Evolutionary conservation across 208 protist genomes (phyloP).

Genomic region (Wallacemonas rigidus): DNA sequence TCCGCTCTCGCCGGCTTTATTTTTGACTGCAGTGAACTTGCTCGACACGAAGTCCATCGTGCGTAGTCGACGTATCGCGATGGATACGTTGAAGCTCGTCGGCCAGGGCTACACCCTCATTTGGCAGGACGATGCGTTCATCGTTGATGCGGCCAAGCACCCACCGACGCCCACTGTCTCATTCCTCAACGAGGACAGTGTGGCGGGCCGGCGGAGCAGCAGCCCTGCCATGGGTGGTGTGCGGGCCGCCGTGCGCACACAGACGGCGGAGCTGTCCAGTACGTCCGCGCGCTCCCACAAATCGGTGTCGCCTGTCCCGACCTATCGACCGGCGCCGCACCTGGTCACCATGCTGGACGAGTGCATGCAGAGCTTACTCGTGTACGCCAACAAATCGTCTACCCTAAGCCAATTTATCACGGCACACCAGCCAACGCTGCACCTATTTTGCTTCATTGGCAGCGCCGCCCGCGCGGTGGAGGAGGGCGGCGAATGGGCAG

Average conservation of each 20-base stretch:
- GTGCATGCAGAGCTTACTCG: constrained; percentile 70
- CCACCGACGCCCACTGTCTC: not conserved
- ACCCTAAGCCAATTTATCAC: constrained; percentile 58
- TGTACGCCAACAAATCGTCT: constrained; percentile 80
- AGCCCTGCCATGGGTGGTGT: constrained; percentile 10
- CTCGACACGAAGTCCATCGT: constrained; percentile 67
- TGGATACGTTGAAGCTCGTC: constrained; percentile 70
- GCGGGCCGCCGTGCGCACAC: constrained; percentile 2
- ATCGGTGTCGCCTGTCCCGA: constrained; percentile 38
- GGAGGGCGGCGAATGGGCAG: constrained; percentile 21
- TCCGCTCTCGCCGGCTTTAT: constrained; percentile 51
- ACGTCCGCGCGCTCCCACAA: not conserved
- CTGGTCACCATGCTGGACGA: constrained; percentile 61
- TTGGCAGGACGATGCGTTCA: constrained; percentile 50
- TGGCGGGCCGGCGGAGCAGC: constrained; percentile 12
- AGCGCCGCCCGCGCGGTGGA: constrained; percentile 55
- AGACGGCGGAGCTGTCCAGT: not conserved
- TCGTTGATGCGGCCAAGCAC: constrained; percentile 23
- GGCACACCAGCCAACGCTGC: constrained; percentile 45
- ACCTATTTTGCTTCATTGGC: constrained; percentile 71
- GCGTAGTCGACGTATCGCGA: constrained; percentile 55
- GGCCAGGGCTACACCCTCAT: constrained; percentile 71
- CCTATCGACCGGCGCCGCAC: constrained; percentile 31
- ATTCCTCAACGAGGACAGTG: constrained; percentile 3
- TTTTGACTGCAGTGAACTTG: constrained; percentile 63